Evolutionary conservation across 495 filamentous ascomycete genomes (phyloP), one percentile per base, ranked within the genome.

Genomic region (Niebla homalea): DNA sequence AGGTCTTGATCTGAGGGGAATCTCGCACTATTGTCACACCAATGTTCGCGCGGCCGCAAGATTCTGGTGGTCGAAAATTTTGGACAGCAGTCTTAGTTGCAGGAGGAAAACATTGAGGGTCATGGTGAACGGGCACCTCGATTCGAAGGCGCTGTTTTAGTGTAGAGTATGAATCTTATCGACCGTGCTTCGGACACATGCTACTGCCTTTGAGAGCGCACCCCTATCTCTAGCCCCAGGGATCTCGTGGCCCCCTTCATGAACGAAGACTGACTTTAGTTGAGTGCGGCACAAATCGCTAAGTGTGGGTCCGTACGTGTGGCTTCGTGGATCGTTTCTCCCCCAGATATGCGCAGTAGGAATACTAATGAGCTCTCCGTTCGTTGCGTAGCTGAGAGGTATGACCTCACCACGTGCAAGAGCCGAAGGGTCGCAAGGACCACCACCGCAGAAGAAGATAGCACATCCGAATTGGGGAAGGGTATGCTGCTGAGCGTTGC

Each of bases 311-410:
- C 39, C 20, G 43, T 46, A 23, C 36, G 37, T 19, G 22, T 38
- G 35, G 45, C 48, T 45, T 4, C 39, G 18, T 2, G 37, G n/a
- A 23, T 67, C 64, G 18, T 26, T 50, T 2, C 41, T 29, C 15
- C 63, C 63, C 63, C 62, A 64, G 32, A 68, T 63, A 48, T 66
- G 60, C 1, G 59, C 62, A 3, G 63, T 64, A 2, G 65, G 63
- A 6, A 68, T 52, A 12, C 32, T 40, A 15, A 62, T 42, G 12
- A 54, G 25, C 12, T 36, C 35, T 12, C 48, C 51, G 8, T 35
- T 49, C 12, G 5, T 32, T 22, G 51, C 18, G 18, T 16, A 14
- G 36, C 51, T 45, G 16, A 57, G 15, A 14, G 32, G 22, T 11
- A 25, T 43, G 2, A 61, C 16, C 40, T 52, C 29, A 15, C 48